Base-by-base conservation (phyloP, 202 grass and related monocot genomes). In the Zizania palustris region DNA sequence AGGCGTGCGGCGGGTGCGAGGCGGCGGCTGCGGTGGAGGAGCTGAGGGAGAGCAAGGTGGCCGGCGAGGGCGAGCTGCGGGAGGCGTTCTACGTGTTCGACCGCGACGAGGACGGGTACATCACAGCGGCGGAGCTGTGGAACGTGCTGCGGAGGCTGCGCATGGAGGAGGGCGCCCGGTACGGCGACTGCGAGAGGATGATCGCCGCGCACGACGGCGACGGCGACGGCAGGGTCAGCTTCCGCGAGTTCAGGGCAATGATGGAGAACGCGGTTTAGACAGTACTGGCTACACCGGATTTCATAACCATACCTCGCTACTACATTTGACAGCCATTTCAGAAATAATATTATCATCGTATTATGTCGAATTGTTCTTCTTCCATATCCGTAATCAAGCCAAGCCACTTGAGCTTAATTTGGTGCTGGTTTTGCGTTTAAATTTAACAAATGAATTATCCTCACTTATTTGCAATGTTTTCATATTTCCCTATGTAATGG, bases 51-150 rank as follows among this genome's bases (percentile, higher is more conserved):
- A 49, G 65, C 42, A 94, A 92, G 84, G 66, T 72, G 44, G 91
- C 91, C 11, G 79, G 80, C 44, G 63, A 90, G 63, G 73, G 67
- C 11, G 94, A 97, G 80, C 82, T 97, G 80, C 18, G 75, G 71
- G 82, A 85, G 74, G 88, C 91, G 14, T 97, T 97, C 67, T 60
- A 55, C 7, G 89, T 97, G 89, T 97, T 97, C 67, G 95, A 97
- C 64, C 60, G 80, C 44, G 82, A 94, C 73, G 89, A 86, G 55
- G 95, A 97, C 60, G 95, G 95, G 11, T 88, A 81, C 51, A 87
- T 97, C 22, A 44, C 33, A 61, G 40, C 91, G 5, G 81, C 9
- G 7, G 95, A 94, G 82, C 65, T 97, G 18, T 88, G 89, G 89
- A 77, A 75, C 63, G 89, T 92, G 80, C 43, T 94, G 50, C 49